Conservation (phyloP, 345 rosid genomes). For the Moricandia moricandioides region DNA sequence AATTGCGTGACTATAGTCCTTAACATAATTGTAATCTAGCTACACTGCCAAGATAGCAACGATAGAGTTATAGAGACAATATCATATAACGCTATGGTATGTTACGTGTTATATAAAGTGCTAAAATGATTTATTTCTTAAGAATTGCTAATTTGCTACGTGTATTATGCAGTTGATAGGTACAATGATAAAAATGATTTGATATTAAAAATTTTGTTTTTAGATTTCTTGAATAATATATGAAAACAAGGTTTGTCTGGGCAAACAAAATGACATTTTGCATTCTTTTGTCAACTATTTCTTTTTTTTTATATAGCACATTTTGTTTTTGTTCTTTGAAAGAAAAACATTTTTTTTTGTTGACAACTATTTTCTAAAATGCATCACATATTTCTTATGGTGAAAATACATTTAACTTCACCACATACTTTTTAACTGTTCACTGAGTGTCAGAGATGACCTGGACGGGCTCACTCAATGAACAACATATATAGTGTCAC, state of each 20-base stretch:
- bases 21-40: too few relatives aligned
- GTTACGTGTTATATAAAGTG: too few relatives aligned
- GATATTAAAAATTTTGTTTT: too few relatives aligned
- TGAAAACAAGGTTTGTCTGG: background rate
- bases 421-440: too few relatives aligned
- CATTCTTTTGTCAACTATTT: too few relatives aligned
- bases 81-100: too few relatives aligned
- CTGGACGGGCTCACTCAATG: background rate
- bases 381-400: background rate
- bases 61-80: too few relatives aligned
- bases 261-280: background rate
- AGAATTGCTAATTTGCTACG: background rate
- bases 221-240: background rate
- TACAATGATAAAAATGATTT: background rate
- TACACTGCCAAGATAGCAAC: too few relatives aligned
- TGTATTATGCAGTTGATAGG: background rate
- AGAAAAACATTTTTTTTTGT: too few relatives aligned
- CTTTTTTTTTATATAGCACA: background rate
- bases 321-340: too few relatives aligned
- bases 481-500: background rate
- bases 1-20: too few relatives aligned
- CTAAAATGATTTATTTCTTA: background rate
- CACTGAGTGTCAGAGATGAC: background rate
- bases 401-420: too few relatives aligned
- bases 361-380: background rate